Evolutionary conservation across 345 rosid species (phyloP), one percentile per base, ranked within the genome.

Genomic region (Cardamine occulta): DNA sequence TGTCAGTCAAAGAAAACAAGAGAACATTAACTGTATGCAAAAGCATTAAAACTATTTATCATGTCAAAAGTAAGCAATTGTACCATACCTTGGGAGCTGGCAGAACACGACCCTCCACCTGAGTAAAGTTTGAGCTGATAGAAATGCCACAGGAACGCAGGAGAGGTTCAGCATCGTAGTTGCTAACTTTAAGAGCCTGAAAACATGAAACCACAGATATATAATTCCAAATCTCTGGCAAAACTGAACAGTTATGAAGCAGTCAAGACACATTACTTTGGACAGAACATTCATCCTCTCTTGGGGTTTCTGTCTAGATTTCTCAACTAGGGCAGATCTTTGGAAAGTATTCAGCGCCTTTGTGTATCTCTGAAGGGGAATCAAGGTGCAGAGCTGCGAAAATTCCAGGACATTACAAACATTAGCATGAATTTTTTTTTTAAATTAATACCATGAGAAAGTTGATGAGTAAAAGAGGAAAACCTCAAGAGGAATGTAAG

Each of bases 251-350:
- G 17, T 10, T 68, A 63, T 4, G 42, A 32, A 78, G 66, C 10
- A 45, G 45, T 32, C 53, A 14, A 10, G 63, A 58, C 10, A 77
- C 68, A 82, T 18, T 83, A 94, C 98, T 66, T 85, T 84, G 6
- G 96, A 81, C 65, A 91, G 81, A 55, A 75, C 88, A 32, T 8
- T 49, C 97, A 94, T 94, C 78, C 97, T 86, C 63, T 94, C 98
- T 61, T 85, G 96, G 8, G 98, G 98, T 83, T 94, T 94, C 82
- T 94, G 98, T 63, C 98, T 86, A 13, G 98, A 94, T 63, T 88
- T 91, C 68, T 94, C 98, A 23, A 91, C 97, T 29, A 94, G 85
- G 2, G 95, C 86, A 78, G 97, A 79, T 74, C 98, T 90, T 63
- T 94, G 98, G 35, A 86, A 77, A 0, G 81, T 84, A 35, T 82